Conservation (phyloP, 148 eudicot species). For the Chenopodium berlandieri region DNA sequence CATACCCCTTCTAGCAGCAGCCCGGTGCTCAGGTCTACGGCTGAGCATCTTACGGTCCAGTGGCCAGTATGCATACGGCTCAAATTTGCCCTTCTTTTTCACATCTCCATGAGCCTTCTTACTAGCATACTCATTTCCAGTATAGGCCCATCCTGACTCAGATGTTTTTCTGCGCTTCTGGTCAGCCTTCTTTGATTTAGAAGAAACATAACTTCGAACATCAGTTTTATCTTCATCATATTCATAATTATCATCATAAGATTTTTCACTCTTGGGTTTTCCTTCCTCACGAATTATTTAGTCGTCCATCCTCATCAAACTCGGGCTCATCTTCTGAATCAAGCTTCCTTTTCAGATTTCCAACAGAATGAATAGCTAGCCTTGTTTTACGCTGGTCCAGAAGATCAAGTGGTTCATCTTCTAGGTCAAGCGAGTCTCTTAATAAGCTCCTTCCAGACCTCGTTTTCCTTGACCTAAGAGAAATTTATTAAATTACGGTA, state of each 20-base stretch:
- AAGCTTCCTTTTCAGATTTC: conserved; percentile 38
- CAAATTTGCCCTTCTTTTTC: conserved; percentile 83
- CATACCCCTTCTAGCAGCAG: conserved; percentile 93
- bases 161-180: conserved; percentile 64
- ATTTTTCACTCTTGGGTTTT: conserved; percentile 36
- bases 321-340: conserved; percentile 69
- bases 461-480: conserved; percentile 55
- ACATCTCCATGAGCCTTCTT: conserved; percentile 89
- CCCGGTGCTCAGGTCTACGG: conserved; percentile 82
- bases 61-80: conserved; percentile 99
- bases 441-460: conserved; percentile 58
- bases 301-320: conserved; percentile 68
- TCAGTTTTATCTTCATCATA: conserved; percentile 47
- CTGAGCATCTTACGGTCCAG: conserved; percentile 94
- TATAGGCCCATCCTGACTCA: conserved; percentile 81
- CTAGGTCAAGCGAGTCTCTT: conserved; percentile 63
- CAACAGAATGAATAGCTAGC: conserved; percentile 70
- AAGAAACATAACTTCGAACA: conserved; percentile 41
- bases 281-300: conserved; percentile 62
- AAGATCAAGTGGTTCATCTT: conserved; percentile 88
- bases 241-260: conserved; percentile 39
- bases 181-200: conserved; percentile 34
- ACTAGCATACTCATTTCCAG: conserved; percentile 79
- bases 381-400: conserved; percentile 81
- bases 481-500: background rate